Evolutionary conservation across 441 rosid species (phyloP), one percentile per base, ranked within the genome.

Genomic region (Pelargonium australe): DNA sequence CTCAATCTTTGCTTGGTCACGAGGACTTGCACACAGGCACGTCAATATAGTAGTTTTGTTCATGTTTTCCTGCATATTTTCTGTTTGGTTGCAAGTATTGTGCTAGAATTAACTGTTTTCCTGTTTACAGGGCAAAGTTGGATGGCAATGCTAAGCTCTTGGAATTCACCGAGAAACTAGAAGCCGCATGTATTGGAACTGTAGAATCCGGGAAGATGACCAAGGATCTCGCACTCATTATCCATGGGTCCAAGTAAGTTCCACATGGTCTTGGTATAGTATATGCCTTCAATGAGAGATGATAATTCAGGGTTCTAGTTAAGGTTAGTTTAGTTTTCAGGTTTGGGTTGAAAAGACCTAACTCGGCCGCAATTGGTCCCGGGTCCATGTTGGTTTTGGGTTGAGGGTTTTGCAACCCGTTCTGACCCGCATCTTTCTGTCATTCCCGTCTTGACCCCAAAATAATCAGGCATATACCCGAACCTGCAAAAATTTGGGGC

Each of bases 1-100:
- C 66, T 94, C 98, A 40, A 89, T 94, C 51, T 94, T 94, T 82
- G 95, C 98, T 71, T 94, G 97, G 98, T 80, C 98, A 7, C 74
- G 89, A 68, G 97, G 98, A 68, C 96, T 94, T 77, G 85, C 89
- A 63, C 98, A 94, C 70, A 89, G 98, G 97, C 85, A 76, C 5
- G 65, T 28, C 41, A 12, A 40, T 31, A 63, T n/a, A n/a, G n/a
- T 20, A 16, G 13, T 68, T 37, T 44, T 58, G 7, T 20, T 20
- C 31, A 2, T 58, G 28, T 25, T 61, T 61, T 61, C 64, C 40
- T 61, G 5, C 14, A n/a, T 23, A 9, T 19, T 61, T 9, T 61
- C 37, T 2, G 64, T 61, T 61, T 61, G 3, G 11, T 61, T 9
- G 7, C 20, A 60, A 11, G 34, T 60, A 17, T 11, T 10, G 14